Base-by-base conservation (phyloP, 1,139 yeast species). In the Magnusiomyces clavatus region DNA sequence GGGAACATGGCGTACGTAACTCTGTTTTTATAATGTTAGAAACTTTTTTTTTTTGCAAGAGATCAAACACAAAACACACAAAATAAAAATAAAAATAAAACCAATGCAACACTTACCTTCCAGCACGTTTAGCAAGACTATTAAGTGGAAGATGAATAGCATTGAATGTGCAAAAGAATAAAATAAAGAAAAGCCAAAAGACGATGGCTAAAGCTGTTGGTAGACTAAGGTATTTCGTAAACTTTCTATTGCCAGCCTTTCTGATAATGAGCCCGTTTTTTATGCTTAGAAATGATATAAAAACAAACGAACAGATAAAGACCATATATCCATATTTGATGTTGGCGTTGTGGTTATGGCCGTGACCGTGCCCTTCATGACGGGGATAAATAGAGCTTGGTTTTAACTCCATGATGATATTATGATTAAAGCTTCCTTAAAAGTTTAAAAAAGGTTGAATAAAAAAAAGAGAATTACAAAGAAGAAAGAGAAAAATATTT, bases 1-100 rank as follows among this genome's bases (percentile, higher is more conserved):
- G 95, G 94, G 24, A 86, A 68, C 53, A 83, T 65, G 1, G 83
- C 78, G 58, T 80, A 84, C 0, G 87, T 72, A 6, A 88, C 63
- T 56, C 96, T 73, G 6, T 24, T 24, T n/a, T 24, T 8, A 24
- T 24, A 24, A 24, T 24, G 31, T 24, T 24, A 24, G 31, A 24
- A 8, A 4, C 31, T 24, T 8, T 24, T 24, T 4, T n/a, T n/a
- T n/a, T n/a, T n/a, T n/a, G n/a, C n/a, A 24, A 24, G 8, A 24
- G 31, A 24, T 4, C 4, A 24, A 8, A 24, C 31, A 24, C 4
- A 24, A 24, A 24, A 24, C 31, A 24, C 31, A 24, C 31, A 24
- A 5, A 24, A 24, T 5, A 5, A 8, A 5, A 24, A 24, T 8
- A 24, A 5, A 24, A 24, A 24, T 24, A 8, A 5, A 24, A 24